Conservation (phyloP, 1,284 basidiomycete species). For the Rhodotorula sp. region DNA sequence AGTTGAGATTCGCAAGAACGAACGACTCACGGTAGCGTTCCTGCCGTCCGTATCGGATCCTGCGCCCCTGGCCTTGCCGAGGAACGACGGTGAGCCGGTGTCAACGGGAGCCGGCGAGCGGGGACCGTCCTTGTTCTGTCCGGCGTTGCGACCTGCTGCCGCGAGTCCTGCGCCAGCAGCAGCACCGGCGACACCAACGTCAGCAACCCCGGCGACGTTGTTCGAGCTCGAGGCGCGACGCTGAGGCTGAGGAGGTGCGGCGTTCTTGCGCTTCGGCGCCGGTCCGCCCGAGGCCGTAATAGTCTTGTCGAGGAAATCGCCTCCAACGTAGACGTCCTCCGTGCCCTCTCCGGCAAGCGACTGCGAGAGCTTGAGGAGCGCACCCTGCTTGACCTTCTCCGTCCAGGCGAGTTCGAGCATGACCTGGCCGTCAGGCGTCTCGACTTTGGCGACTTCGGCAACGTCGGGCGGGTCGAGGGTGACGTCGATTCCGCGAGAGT, state of each 20-base stretch:
- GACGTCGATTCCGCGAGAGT: conserved; percentile 29
- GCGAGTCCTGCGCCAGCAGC: not conserved
- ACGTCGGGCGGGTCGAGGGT: conserved; percentile 15
- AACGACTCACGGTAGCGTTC: no score
- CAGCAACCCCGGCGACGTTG: not conserved
- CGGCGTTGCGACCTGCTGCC: not conserved
- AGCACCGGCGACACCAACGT: not conserved
- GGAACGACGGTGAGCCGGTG: not conserved
- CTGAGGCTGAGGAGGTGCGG: not conserved
- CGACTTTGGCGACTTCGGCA: conserved; percentile 30
- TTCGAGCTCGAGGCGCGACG: not conserved
- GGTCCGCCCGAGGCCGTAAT: conserved; percentile 17
- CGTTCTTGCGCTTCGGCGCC: conserved; percentile 6
- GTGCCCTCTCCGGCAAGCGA: conserved; percentile 25
- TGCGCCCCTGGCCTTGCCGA: not conserved
- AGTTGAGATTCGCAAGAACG: no score
- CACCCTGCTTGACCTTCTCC: conserved; percentile 21
- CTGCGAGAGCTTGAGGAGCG: conserved; percentile 12
- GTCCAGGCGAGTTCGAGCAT: conserved; percentile 35
- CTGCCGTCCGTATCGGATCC: no score
- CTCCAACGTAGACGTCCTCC: conserved; percentile 36
- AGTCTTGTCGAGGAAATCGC: conserved; percentile 30
- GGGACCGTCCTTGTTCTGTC: not conserved
- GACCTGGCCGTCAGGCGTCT: conserved; percentile 26
- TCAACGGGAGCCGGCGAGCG: not conserved